phyloP scores from a whole-genome alignment of 2,329 filamentous ascomycete species.

The Microascus cirrosus region DNA sequence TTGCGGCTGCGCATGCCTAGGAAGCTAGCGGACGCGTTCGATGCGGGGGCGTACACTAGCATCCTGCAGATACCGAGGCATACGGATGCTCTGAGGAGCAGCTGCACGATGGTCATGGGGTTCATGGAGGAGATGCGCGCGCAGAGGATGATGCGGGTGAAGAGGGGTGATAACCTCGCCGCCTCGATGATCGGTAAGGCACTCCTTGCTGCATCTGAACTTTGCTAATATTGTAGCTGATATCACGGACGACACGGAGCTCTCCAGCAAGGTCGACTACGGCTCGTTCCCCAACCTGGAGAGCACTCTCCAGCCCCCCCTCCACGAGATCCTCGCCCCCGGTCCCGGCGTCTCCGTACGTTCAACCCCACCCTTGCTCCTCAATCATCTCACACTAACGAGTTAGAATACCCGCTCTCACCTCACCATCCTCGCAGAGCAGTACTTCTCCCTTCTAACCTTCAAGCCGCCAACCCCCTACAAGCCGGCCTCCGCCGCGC shows the following conservation, averaged over 20 bases:
- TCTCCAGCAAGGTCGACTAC: constrained; percentile 38
- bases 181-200: constrained; percentile 35
- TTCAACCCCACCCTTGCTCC: background rate
- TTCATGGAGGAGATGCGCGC: constrained; percentile 39
- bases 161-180: constrained; percentile 27
- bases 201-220: background rate
- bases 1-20: constrained; percentile 33
- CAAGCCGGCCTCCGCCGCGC: constrained; percentile 29
- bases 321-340: constrained; percentile 33
- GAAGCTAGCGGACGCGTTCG: constrained; percentile 32
- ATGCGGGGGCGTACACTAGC: constrained; percentile 37
- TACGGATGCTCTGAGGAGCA: constrained; percentile 30
- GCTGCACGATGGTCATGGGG: constrained; percentile 41
- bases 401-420: constrained; percentile 36
- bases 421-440: constrained; percentile 35
- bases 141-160: constrained; percentile 27
- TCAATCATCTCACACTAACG: background rate
- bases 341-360: constrained; percentile 41
- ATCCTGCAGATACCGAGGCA: constrained; percentile 34
- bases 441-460: constrained; percentile 36
- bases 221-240: constrained; percentile 20
- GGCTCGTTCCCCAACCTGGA: constrained; percentile 38
- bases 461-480: constrained; percentile 38
- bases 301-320: constrained; percentile 20
- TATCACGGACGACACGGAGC: constrained; percentile 22